Evolutionary conservation across 2,329 filamentous ascomycete genomes (phyloP), one percentile per base, ranked within the genome.

Genomic region (Ophiostoma angusticollis): DNA sequence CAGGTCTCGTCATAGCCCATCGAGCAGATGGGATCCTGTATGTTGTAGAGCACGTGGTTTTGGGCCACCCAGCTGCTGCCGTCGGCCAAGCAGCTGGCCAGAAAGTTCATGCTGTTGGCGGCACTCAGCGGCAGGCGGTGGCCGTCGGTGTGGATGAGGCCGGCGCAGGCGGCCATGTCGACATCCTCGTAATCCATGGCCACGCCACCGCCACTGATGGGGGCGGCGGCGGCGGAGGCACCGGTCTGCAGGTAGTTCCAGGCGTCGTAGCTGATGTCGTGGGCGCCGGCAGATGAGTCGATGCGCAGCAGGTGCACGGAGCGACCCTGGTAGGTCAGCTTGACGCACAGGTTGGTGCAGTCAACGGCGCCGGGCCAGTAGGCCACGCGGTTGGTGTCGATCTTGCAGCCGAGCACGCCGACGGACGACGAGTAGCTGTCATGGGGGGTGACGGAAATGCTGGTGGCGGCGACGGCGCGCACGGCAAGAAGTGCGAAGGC

Each of bases 201-300:
- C 31, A 70, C 56, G 35, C 65, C 64, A 32, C 72, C 72, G 42
- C 70, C 71, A 25, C 52, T 42, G 3, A 60, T 56, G 12, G 70
- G 70, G 35, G 60, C 51, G 12, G 60, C 52, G 7, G 55, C 58
- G 29, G 71, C 72, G 11, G 61, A 59, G 44, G 62, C 49, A 46
- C 71, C 71, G 24, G 62, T 68, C 48, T 56, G 55, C 29, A 77
- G 68, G 50, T 68, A 68, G 61, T 73, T 74, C 69, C 70, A 77
- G 35, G 72, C 71, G 45, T 76, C 72, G 59, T 76, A 77, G 47
- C 50, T 53, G 58, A 77, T 66, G 55, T 77, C 73, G 53, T 72
- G 54, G 37, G 71, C 72, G 35, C 70, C 71, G 29, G 59, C 61
- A 0, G 71, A 75, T 37, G 60, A 55, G 59, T 76, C 73, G 45